These are phyloP conservation scores for Amphichorda felina DNA, from an alignment of 2,329 filamentous ascomycete genomes.

Conservation along the genomic window DNA sequence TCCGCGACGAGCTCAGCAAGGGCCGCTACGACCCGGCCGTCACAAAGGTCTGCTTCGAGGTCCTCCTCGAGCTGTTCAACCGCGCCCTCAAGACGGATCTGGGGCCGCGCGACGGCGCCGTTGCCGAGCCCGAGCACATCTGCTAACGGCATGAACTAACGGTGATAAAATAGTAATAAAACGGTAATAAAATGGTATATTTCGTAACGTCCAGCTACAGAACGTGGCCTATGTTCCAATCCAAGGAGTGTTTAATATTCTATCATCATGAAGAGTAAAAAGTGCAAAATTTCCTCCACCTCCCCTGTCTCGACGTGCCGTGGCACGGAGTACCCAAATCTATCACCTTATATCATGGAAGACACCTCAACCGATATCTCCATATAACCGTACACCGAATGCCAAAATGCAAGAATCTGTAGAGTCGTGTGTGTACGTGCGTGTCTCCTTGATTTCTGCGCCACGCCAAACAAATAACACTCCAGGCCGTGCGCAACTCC, in stretches of 20 bases:
- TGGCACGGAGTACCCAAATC: background rate
- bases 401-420: no score
- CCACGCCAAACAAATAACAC: no score
- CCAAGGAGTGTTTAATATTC: background rate
- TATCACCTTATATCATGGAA: background rate
- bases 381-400: background rate
- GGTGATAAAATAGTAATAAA: background rate
- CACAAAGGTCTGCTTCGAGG: slow-evolving; percentile 80
- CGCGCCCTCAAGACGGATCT: slow-evolving; percentile 69
- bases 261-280: background rate
- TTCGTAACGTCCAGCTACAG: no score
- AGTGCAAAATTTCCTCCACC: background rate
- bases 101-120: slow-evolving; percentile 51
- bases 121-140: slow-evolving; percentile 57
- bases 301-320: background rate
- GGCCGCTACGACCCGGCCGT: slow-evolving; percentile 87
- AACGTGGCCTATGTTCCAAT: no score
- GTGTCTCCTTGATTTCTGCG: no score
- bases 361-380: background rate
- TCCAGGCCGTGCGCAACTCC: no score
- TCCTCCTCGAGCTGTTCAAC: slow-evolving; percentile 76
- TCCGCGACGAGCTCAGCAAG: slow-evolving; percentile 84
- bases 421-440: no score
- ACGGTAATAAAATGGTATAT: background rate
- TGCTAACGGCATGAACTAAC: slow-evolving; percentile 48